These are phyloP conservation scores for Eleusine indica DNA, from an alignment of 176 grass and related monocot species.

Conservation along the genomic window DNA sequence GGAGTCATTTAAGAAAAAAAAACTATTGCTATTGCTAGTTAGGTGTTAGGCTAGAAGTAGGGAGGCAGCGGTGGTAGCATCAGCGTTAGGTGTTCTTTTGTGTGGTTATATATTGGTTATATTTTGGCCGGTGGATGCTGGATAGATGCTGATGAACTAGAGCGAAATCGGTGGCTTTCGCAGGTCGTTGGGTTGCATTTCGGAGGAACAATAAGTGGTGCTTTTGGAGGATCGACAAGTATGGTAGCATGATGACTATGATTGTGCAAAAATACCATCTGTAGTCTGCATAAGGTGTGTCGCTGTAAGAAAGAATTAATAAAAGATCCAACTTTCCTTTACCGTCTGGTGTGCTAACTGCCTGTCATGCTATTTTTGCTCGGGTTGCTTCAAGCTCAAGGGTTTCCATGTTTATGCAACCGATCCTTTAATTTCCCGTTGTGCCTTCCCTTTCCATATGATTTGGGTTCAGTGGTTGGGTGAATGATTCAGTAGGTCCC, in stretches of 20 bases:
- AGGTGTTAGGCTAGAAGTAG: slow-evolving; percentile 59
- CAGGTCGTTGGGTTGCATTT: slow-evolving; percentile 6
- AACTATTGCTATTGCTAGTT: slow-evolving; percentile 40
- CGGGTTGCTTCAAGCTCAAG: slow-evolving; percentile 40
- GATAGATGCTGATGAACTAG: slow-evolving; percentile 29
- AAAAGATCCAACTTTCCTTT: slow-evolving; percentile 42
- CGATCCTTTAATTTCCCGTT: neutral
- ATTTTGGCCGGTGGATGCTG: slow-evolving; percentile 48
- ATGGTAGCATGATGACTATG: slow-evolving; percentile 7
- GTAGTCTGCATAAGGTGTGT: slow-evolving; percentile 19
- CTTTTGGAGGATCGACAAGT: slow-evolving; percentile 12
- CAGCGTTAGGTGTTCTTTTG: slow-evolving; percentile 64
- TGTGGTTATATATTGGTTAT: slow-evolving; percentile 64
- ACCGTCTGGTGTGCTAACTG: neutral
- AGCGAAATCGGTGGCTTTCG: slow-evolving; percentile 35
- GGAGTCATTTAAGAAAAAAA: slow-evolving; percentile 24
- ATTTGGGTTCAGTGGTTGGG: slow-evolving; percentile 2
- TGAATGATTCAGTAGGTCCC: neutral
- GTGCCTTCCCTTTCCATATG: neutral
- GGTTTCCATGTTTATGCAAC: neutral
- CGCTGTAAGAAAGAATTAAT: slow-evolving; percentile 46
- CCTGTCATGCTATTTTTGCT: neutral
- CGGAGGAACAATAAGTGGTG: slow-evolving; percentile 27
- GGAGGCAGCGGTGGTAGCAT: slow-evolving; percentile 46
- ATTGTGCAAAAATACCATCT: neutral